These are phyloP conservation scores for Suhomyces pyralidae DNA, from an alignment of 805 yeast species.

Conservation along the genomic window DNA sequence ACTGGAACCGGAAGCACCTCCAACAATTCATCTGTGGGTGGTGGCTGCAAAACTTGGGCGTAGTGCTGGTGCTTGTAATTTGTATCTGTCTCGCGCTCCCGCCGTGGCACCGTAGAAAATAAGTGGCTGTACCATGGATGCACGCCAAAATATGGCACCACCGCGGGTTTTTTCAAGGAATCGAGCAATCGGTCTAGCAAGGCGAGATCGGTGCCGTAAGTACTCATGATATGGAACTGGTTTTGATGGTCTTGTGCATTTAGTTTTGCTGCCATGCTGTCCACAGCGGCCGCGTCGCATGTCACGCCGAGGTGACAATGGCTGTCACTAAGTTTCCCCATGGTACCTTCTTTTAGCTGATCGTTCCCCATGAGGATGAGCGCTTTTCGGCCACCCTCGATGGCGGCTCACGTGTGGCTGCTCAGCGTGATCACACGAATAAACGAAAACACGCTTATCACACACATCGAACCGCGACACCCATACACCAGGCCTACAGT, in stretches of 20 bases:
- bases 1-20: conserved; percentile 61
- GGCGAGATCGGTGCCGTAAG: conserved; percentile 33
- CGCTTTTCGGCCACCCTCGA: neutral
- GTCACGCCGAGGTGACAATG: conserved; percentile 35
- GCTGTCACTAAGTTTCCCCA: conserved; percentile 19
- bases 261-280: conserved; percentile 8
- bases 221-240: conserved; percentile 36
- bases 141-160: conserved; percentile 60
- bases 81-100: conserved; percentile 8
- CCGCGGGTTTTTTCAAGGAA: conserved; percentile 6
- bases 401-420: neutral
- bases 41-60: conserved; percentile 42
- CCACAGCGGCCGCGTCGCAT: conserved; percentile 9
- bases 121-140: conserved; percentile 93
- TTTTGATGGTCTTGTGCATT: conserved; percentile 1
- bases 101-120: conserved; percentile 32
- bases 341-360: neutral
- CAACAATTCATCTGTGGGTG: conserved; percentile 38
- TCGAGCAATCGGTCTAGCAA: conserved; percentile 20
- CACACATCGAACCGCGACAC: neutral
- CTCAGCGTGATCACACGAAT: neutral
- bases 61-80: conserved; percentile 55
- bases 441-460: conserved; percentile 1
- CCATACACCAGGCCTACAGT: neutral
- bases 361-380: neutral